Evolutionary conservation across 805 yeast species (phyloP).

Genomic region (Wickerhamiella australiensis): DNA sequence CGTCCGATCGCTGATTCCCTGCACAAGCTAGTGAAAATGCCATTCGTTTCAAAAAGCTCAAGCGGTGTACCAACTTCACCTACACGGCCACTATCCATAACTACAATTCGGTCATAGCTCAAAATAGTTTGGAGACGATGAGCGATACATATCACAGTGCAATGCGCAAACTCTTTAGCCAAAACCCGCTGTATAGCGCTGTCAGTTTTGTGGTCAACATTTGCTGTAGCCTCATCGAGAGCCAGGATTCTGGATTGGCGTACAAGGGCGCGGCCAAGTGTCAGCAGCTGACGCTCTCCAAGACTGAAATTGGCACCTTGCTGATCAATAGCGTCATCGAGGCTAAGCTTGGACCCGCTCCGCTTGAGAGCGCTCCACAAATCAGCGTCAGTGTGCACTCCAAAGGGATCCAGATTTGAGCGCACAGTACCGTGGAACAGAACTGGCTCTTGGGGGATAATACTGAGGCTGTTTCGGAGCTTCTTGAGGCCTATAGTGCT

Average conservation of each 20-base stretch:
- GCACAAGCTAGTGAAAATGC: background rate
- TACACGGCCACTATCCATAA: slow-evolving; percentile 44
- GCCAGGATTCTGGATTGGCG: slow-evolving; percentile 48
- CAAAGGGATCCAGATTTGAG: slow-evolving; percentile 69
- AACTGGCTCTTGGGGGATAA: slow-evolving; percentile 86
- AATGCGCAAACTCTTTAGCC: slow-evolving; percentile 42
- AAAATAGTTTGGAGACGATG: slow-evolving; percentile 55
- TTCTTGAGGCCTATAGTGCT: slow-evolving; percentile 51
- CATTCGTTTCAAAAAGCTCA: slow-evolving; percentile 26
- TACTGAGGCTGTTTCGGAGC: slow-evolving; percentile 57
- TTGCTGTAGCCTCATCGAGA: slow-evolving; percentile 66
- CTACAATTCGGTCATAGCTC: slow-evolving; percentile 46
- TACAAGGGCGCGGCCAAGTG: slow-evolving; percentile 60
- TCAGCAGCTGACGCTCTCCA: slow-evolving; percentile 55
- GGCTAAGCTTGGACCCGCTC: slow-evolving; percentile 46
- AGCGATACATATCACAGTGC: slow-evolving; percentile 63
- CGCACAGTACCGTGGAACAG: slow-evolving; percentile 69
- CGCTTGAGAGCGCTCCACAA: slow-evolving; percentile 62
- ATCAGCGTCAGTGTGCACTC: slow-evolving; percentile 43
- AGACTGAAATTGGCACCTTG: slow-evolving; percentile 60
- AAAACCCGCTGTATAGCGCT: slow-evolving; percentile 50
- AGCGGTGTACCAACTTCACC: slow-evolving; percentile 44
- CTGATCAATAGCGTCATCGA: slow-evolving; percentile 48
- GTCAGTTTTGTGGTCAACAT: slow-evolving; percentile 66
- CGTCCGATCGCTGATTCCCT: background rate